phyloP scores from a whole-genome alignment of 805 yeast species.

The Saturnispora halmiae region DNA sequence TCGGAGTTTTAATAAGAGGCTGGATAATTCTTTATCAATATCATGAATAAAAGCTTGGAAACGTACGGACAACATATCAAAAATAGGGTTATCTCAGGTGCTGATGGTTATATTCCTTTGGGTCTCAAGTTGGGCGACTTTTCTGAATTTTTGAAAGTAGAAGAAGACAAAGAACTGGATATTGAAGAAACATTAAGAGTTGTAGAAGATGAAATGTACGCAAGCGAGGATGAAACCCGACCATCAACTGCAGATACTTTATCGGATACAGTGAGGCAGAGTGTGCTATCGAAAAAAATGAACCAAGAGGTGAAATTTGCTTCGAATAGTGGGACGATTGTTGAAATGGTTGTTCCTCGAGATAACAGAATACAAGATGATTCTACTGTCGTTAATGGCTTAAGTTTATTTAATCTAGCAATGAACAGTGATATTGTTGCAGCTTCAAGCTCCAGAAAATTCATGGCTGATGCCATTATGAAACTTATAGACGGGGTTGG shows the following conservation, averaged over 20 bases:
- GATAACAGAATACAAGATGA: background rate
- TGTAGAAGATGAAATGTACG: background rate
- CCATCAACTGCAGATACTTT: conserved; percentile 7
- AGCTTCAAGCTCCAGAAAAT: conserved; percentile 7
- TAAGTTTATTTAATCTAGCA: conserved; percentile 16
- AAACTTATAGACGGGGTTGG: conserved; percentile 13
- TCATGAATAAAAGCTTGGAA: conserved; percentile 2
- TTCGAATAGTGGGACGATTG: conserved; percentile 1
- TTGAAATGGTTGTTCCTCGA: conserved; percentile 10
- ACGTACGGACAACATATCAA: conserved; percentile 8
- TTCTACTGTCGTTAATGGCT: conserved; percentile 12
- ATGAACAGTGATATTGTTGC: conserved; percentile 15
- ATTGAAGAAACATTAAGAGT: conserved; percentile 7
- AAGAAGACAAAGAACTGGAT: background rate
- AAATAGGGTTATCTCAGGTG: conserved; percentile 9
- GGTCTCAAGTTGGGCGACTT: conserved; percentile 16
- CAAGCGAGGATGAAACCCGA: background rate
- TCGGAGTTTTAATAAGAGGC: background rate
- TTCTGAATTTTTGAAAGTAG: conserved; percentile 5
- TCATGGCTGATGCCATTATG: conserved; percentile 14
- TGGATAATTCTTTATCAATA: background rate
- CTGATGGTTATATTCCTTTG: conserved; percentile 13
- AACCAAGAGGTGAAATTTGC: conserved; percentile 4
- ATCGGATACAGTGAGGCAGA: conserved; percentile 5
- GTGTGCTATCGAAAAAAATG: conserved; percentile 8